Evolutionary conservation across 805 yeast genomes (phyloP).

Genomic region (Maudiozyma barnettii): DNA sequence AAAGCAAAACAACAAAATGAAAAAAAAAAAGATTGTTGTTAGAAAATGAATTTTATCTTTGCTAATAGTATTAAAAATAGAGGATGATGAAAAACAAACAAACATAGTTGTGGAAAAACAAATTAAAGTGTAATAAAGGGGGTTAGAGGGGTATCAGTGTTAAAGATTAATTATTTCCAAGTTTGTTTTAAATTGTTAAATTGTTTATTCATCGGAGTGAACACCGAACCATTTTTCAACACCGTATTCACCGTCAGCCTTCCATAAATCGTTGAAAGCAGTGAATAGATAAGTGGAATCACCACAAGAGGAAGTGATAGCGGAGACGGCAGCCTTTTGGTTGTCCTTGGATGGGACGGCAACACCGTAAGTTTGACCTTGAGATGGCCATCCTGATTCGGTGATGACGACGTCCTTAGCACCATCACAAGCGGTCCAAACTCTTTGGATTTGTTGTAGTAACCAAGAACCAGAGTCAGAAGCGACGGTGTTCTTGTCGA

Average conservation of each 20-base stretch:
- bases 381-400: constrained; percentile 97
- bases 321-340: constrained; percentile 64
- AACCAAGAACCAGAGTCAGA: constrained; percentile 85
- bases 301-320: constrained; percentile 59
- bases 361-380: constrained; percentile 69
- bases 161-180: no score
- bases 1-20: background rate
- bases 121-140: no score
- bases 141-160: no score
- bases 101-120: no score
- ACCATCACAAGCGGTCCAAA: constrained; percentile 74
- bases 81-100: no score
- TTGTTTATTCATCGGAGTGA: constrained; percentile 11
- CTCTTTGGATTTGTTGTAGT: constrained; percentile 80
- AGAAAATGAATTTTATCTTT: no score
- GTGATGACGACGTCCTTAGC: constrained; percentile 65
- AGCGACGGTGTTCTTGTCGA: constrained; percentile 77
- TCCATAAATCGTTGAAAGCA: constrained; percentile 86
- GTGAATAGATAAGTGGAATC: constrained; percentile 63
- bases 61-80: no score
- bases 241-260: constrained; percentile 60
- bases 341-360: constrained; percentile 74
- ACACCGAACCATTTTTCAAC: constrained; percentile 88
- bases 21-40: background rate
- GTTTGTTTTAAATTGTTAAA: no score